Evolutionary conservation across 2,329 filamentous ascomycete species (phyloP), one percentile per base, ranked within the genome.

Genomic region (Meredithiella fracta): DNA sequence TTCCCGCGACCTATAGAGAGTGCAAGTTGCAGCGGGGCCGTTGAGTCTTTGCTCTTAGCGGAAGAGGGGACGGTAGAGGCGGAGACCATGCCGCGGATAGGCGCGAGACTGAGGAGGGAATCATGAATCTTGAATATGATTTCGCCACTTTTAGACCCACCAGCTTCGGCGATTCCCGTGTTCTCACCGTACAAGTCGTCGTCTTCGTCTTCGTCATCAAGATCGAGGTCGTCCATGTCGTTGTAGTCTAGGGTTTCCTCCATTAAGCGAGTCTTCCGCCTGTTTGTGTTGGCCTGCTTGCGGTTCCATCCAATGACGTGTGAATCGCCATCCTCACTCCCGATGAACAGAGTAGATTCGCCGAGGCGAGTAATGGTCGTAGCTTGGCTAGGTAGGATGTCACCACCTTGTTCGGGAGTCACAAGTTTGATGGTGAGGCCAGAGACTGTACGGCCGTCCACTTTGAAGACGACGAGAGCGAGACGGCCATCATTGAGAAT

Each of bases 361-460:
- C 80, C 78, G 2, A 97, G 66, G 54, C 75, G 78, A 23, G 81
- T 79, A 1, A 87, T 76, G 59, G 85, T 89, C 1, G 87, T 83
- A 25, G 82, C 77, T 22, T 76, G 71, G 44, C 76, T 75, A 51
- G 76, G 75, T 58, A 94, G 65, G 8, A 86, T 60, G 29, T 69
- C 66, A 6, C 84, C 83, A 8, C 85, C 84, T 23, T 76, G 73
- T 55, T 86, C 79, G 40, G 70, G 63, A 3, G 77, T 65, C 3
- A 96, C 72, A 40, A 78, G 68, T 60, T 79, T 80, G 54, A 98
- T 70, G n/a, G 77, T 80, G 59, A 98, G 74, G 1, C 88, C 89
- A 25, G 90, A 94, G 1, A 98, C 88, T 1, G 86, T 94, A 55
- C 92, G 80, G 15, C 94, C 92, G 65, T 96, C 90, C 59, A 96